Percentiles rank a stretch among this genome's conserved stretches.
phyloP scores from a whole-genome alignment of 75 land plant species.

The Sequoiadendron giganteum region DNA sequence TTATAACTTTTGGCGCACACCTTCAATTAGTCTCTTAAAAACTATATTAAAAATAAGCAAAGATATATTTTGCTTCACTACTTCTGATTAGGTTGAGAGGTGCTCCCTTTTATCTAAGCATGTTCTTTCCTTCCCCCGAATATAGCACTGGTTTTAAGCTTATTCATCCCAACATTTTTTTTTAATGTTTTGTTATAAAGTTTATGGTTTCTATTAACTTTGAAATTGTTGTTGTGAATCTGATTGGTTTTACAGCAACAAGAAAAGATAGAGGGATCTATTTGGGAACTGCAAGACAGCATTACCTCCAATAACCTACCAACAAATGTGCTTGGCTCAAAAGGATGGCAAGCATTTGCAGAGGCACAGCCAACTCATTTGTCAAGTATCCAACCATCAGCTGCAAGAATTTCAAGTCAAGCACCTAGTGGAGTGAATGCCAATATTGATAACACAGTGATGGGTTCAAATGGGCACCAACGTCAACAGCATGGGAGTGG shows the following conservation, averaged over 20 bases:
- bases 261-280: constrained; percentile 50
- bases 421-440: constrained; percentile 1
- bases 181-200: not conserved
- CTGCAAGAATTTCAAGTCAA: not conserved
- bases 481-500: constrained; percentile 17
- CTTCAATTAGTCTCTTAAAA: not conserved
- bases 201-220: not conserved
- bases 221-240: not conserved
- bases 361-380: constrained; percentile 18
- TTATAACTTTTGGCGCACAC: not conserved
- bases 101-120: not conserved
- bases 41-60: not conserved
- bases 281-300: constrained; percentile 40
- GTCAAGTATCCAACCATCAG: constrained; percentile 19
- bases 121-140: not conserved
- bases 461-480: constrained; percentile 36
- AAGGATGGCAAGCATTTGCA: constrained; percentile 57
- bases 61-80: not conserved
- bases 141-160: not conserved
- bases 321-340: constrained; percentile 24
- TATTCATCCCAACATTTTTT: not conserved
- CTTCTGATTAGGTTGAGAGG: not conserved
- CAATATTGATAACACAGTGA: constrained; percentile 11
- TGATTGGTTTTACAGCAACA: constrained; percentile 21
- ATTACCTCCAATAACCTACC: constrained; percentile 16